These are phyloP conservation scores for Penicillium olsonii DNA, from an alignment of 2,329 filamentous ascomycete species.

Conservation along the genomic window DNA sequence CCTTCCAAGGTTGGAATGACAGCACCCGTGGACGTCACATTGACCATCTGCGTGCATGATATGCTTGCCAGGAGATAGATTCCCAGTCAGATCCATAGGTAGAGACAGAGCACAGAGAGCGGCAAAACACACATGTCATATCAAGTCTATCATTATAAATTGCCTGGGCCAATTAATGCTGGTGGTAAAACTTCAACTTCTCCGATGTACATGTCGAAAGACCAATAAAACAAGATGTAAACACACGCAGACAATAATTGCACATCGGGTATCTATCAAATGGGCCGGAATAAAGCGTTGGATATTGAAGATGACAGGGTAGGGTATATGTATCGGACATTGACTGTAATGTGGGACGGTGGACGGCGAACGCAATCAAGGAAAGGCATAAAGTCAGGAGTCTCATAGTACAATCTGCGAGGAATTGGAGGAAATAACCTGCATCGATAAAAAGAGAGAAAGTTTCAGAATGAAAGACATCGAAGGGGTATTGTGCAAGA, in stretches of 20 bases:
- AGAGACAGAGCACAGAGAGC: neutral
- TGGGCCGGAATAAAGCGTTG: slow-evolving; percentile 10
- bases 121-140: neutral
- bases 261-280: slow-evolving; percentile 33
- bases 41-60: too few relatives aligned
- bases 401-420: slow-evolving; percentile 7
- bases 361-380: neutral
- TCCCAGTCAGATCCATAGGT: neutral
- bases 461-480: slow-evolving; percentile 13
- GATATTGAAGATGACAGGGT: slow-evolving; percentile 4
- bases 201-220: slow-evolving; percentile 1
- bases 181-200: neutral
- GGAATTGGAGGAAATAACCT: slow-evolving; percentile 4
- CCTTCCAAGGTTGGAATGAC: too few relatives aligned
- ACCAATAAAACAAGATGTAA: neutral
- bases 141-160: slow-evolving; percentile 1
- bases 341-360: neutral
- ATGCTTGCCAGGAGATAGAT: neutral
- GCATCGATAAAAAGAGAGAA: slow-evolving; percentile 8
- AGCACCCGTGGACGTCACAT: too few relatives aligned
- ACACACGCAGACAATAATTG: slow-evolving; percentile 15
- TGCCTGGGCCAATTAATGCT: neutral
- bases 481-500: slow-evolving; percentile 23
- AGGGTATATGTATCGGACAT: slow-evolving; percentile 10
- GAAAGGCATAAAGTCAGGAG: neutral